Evolutionary conservation across 768 basidiomycete genomes (phyloP).

Genomic region (Hericium erinaceus): DNA sequence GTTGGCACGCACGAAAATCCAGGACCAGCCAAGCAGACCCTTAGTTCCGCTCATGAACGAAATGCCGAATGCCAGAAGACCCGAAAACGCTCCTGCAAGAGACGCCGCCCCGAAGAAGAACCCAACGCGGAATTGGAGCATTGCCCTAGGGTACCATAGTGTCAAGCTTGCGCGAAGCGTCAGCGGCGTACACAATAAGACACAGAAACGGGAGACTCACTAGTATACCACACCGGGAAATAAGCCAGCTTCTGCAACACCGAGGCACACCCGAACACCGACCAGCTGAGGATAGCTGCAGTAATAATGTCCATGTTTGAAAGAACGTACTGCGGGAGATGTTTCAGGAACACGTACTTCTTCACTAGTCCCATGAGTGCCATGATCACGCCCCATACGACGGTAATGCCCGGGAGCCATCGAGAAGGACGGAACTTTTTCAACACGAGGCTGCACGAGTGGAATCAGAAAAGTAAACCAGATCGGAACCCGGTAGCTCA

Average conservation of each 20-base stretch:
- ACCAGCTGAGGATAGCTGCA: conserved; percentile 53
- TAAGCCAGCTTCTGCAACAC: conserved; percentile 59
- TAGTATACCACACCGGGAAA: conserved; percentile 72
- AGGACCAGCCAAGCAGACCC: conserved; percentile 23
- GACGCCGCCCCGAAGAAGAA: conserved; percentile 28
- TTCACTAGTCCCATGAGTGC: conserved; percentile 60
- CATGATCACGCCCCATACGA: conserved; percentile 59
- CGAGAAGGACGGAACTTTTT: conserved; percentile 58
- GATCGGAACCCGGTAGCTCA: conserved; percentile 19
- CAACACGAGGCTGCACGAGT: conserved; percentile 32
- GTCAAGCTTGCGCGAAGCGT: conserved; percentile 15
- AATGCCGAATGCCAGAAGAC: conserved; percentile 26
- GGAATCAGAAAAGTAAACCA: not conserved
- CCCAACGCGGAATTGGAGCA: conserved; percentile 23
- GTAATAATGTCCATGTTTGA: not conserved
- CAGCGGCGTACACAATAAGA: not conserved
- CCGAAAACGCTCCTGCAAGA: conserved; percentile 20
- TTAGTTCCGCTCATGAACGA: conserved; percentile 24
- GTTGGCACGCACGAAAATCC: conserved; percentile 21
- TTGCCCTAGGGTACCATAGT: conserved; percentile 25
- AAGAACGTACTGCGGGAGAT: not conserved
- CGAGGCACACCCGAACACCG: conserved; percentile 47
- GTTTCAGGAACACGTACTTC: conserved; percentile 29
- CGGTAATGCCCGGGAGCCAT: conserved; percentile 63
- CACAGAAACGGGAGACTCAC: conserved; percentile 26